Evolutionary conservation across 2,329 filamentous ascomycete genomes (phyloP).

Genomic region (Phyllosticta capitalensis): DNA sequence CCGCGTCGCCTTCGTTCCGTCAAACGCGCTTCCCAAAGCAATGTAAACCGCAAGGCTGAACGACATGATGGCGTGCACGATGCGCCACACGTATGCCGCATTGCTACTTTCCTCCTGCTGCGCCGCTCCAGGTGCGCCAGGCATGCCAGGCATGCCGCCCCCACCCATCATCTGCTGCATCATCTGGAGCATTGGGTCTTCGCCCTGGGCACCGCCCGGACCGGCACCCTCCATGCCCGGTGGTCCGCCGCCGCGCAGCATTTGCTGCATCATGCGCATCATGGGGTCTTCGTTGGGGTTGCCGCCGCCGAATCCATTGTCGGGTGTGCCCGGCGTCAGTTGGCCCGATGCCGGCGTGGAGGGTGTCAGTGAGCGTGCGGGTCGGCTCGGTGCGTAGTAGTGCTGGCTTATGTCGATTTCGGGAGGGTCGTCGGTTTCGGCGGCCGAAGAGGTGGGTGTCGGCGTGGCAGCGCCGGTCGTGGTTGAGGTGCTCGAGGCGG

Average conservation of each 20-base stretch:
- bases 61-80: slow-evolving; percentile 65
- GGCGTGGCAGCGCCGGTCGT: slow-evolving; percentile 18
- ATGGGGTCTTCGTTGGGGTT: slow-evolving; percentile 49
- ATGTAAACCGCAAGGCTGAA: slow-evolving; percentile 63
- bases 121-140: slow-evolving; percentile 21
- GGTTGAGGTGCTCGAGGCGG: slow-evolving; percentile 18
- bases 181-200: slow-evolving; percentile 10
- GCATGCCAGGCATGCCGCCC: slow-evolving; percentile 22
- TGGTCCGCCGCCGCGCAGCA: slow-evolving; percentile 45
- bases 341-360: slow-evolving; percentile 16
- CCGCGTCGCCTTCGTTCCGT: slow-evolving; percentile 54
- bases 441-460: slow-evolving; percentile 21
- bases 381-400: slow-evolving; percentile 50
- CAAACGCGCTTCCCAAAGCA: slow-evolving; percentile 57
- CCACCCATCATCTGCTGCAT: slow-evolving; percentile 30
- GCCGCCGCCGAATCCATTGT: slow-evolving; percentile 16
- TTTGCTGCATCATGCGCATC: slow-evolving; percentile 67
- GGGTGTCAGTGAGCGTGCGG: slow-evolving; percentile 25
- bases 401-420: slow-evolving; percentile 74
- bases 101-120: slow-evolving; percentile 31
- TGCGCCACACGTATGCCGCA: slow-evolving; percentile 54
- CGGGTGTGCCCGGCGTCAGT: not conserved
- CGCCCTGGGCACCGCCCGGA: slow-evolving; percentile 14
- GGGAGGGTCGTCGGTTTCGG: slow-evolving; percentile 47
- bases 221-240: slow-evolving; percentile 20